These are phyloP conservation scores for Setaria italica DNA, from an alignment of 202 grass and related monocot species.

Conservation along the genomic window DNA sequence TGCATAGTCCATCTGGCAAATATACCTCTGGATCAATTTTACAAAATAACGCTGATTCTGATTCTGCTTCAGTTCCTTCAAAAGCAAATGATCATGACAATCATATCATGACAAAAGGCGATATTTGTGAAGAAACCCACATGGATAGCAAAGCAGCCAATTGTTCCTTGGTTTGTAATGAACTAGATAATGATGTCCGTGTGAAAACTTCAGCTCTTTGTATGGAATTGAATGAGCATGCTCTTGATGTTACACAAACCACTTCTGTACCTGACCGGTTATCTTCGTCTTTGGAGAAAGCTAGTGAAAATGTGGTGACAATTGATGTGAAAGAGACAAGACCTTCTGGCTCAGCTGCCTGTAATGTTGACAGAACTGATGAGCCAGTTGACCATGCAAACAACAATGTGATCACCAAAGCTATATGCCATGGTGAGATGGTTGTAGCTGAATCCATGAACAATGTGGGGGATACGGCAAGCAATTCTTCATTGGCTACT, in stretches of 20 bases:
- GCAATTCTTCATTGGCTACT: slow-evolving; percentile 58
- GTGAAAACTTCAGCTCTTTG: slow-evolving; percentile 34
- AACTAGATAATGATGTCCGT: slow-evolving; percentile 21
- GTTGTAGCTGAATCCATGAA: slow-evolving; percentile 46
- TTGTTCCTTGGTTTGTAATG: slow-evolving; percentile 28
- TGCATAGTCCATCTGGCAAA: slow-evolving; percentile 45
- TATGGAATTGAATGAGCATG: slow-evolving; percentile 36
- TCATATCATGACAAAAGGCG: slow-evolving; percentile 11
- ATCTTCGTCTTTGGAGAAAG: slow-evolving; percentile 61
- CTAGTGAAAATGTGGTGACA: slow-evolving; percentile 46
- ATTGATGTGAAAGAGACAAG: not conserved
- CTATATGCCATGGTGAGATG: slow-evolving; percentile 34
- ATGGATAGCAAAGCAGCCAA: slow-evolving; percentile 30
- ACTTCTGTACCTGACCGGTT: slow-evolving; percentile 47
- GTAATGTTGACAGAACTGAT: slow-evolving; percentile 36
- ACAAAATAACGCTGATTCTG: slow-evolving; percentile 45
- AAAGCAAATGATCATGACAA: slow-evolving; percentile 38
- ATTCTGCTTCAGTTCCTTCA: slow-evolving; percentile 50
- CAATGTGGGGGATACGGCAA: slow-evolving; percentile 54
- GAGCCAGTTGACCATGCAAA: slow-evolving; percentile 41
- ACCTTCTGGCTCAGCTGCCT: slow-evolving; percentile 36
- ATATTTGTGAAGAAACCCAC: slow-evolving; percentile 32
- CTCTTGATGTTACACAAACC: slow-evolving; percentile 37
- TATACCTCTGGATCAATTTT: slow-evolving; percentile 36
- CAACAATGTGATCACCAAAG: slow-evolving; percentile 34